These are phyloP conservation scores for Hymenotorrendiella dingleyae DNA, from an alignment of 2,329 filamentous ascomycete genomes.

Conservation along the genomic window DNA sequence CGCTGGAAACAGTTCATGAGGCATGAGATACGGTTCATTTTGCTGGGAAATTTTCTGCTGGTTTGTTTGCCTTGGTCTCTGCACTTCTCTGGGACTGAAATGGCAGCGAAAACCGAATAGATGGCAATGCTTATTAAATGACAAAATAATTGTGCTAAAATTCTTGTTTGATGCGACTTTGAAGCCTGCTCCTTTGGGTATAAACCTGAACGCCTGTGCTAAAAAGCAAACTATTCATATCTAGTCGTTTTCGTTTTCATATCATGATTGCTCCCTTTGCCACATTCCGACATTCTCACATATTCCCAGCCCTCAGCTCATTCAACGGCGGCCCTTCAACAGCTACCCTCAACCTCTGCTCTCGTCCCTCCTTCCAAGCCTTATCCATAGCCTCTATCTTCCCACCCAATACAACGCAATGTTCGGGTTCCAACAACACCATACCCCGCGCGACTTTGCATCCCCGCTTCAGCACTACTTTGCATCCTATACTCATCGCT, in stretches of 20 bases:
- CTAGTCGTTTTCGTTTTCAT: background rate
- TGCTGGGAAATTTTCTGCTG: background rate
- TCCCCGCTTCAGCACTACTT: slow-evolving; percentile 66
- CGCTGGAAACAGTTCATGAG: background rate
- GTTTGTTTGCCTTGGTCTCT: background rate
- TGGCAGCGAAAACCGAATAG: slow-evolving; percentile 10
- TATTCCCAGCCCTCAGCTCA: background rate
- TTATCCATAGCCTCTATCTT: slow-evolving; percentile 78
- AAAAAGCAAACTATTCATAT: too few relatives aligned
- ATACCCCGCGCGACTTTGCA: slow-evolving; percentile 68
- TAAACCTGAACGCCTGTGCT: too few relatives aligned
- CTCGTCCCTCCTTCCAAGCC: slow-evolving; percentile 66
- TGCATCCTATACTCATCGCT: slow-evolving; percentile 70
- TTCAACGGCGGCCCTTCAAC: slow-evolving; percentile 33
- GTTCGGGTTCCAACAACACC: slow-evolving; percentile 67
- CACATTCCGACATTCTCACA: too few relatives aligned
- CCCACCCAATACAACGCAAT: slow-evolving; percentile 72
- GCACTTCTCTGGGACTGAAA: background rate
- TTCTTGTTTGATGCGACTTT: background rate
- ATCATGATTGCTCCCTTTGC: too few relatives aligned
- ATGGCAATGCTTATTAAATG: slow-evolving; percentile 11
- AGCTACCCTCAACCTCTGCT: slow-evolving; percentile 60
- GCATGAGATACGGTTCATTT: slow-evolving; percentile 8
- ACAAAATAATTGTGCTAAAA: background rate
- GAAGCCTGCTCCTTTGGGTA: too few relatives aligned